Evolutionary conservation across 176 grass and related monocot genomes (phyloP), one percentile per base, ranked within the genome.

Genomic region (Otatea glauca): DNA sequence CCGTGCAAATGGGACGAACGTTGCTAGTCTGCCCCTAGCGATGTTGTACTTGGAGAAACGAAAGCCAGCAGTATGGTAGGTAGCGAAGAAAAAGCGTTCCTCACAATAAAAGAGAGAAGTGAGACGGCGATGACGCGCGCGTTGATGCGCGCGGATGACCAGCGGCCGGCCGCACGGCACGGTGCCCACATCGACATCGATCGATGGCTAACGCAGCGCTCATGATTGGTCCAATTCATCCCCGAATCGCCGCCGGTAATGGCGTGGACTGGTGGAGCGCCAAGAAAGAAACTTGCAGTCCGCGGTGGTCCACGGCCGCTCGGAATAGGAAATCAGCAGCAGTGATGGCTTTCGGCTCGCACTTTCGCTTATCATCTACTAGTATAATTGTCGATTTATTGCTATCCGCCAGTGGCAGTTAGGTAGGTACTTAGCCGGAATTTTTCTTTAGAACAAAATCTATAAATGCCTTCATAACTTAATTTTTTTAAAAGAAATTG

Each of bases 281-380:
- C 65, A 69, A 3, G 83, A 39, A 70, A 38, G 83, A 39, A 61
- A 23, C 53, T 16, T 1, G 78, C 62, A 9, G 13, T 15, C 43
- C 5, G 59, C 59, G 15, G 77, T 59, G 77, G 77, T 87, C 85
- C 85, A 80, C 34, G 77, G 43, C 41, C 7, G 62, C 18, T 35
- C 74, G 23, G 70, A 8, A 25, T 35, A 20, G 43, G 23, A 25
- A 25, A 61, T 61, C n/a, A 11, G n/a, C 9, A 12, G n/a, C n/a
- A 34, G 24, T 5, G 25, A 7, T 56, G 80, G 68, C 80, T 62
- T 62, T 83, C 54, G 66, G 68, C 39, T 68, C 53, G 50, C 23
- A 43, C 66, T 32, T 42, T 42, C 16, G 39, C 49, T 37, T 24
- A 17, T 58, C 58, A 23, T 61, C 39, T 6, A 37, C 35, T 37